These are phyloP conservation scores for Coemansia sp. DNA, from an alignment of 192 early-diverging fungal genomes.

Conservation along the genomic window DNA sequence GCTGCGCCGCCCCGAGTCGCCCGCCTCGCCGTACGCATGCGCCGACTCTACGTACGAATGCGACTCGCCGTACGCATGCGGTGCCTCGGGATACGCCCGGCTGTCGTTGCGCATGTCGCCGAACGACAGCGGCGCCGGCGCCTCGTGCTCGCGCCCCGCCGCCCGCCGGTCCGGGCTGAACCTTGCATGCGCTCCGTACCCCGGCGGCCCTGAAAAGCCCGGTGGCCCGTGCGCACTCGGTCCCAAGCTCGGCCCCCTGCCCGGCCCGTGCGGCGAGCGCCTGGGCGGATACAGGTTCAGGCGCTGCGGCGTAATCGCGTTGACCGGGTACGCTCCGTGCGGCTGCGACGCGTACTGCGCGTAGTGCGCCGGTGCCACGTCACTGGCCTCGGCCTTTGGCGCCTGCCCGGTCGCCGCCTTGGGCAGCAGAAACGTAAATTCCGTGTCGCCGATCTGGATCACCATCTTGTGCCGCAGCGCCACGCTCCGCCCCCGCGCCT, in stretches of 20 bases:
- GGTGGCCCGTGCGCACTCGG: constrained; percentile 4
- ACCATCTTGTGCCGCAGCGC: constrained; percentile 58
- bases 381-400: neutral
- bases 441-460: constrained; percentile 82
- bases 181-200: neutral
- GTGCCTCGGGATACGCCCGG: neutral
- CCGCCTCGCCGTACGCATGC: neutral
- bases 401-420: constrained; percentile 32
- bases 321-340: constrained; percentile 30
- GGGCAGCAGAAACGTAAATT: constrained; percentile 78
- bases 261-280: neutral
- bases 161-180: constrained; percentile 6
- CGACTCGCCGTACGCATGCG: neutral
- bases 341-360: constrained; percentile 4
- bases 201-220: neutral
- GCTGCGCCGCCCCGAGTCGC: neutral
- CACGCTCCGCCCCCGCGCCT: constrained; percentile 64
- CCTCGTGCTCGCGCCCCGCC: constrained; percentile 6
- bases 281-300: constrained; percentile 37
- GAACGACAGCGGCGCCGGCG: constrained; percentile 43
- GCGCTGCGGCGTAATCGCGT: constrained; percentile 50
- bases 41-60: no score
- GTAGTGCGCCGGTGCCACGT: constrained; percentile 1
- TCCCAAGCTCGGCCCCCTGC: neutral
- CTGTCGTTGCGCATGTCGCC: constrained; percentile 11